Base-by-base conservation (phyloP, 1,139 yeast genomes). In the Debaryomycetaceae sp. region DNA sequence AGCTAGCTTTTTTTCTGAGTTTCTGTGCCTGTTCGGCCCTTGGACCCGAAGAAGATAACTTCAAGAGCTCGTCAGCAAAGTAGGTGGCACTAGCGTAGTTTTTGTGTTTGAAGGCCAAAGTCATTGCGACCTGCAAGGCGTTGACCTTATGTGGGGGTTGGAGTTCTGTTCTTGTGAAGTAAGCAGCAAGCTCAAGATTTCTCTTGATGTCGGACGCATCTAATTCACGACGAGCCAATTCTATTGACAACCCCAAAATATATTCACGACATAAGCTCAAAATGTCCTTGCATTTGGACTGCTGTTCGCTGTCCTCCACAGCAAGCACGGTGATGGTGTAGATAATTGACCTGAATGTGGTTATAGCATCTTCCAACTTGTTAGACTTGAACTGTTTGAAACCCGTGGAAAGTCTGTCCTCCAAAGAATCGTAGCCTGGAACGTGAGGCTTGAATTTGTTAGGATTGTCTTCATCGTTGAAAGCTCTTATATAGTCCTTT, bases 71-170 rank as follows among this genome's bases (percentile, higher is more conserved):
- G 33, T 79, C 75, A 1, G 99, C 99, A 73, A 95, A 95, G 60
- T 83, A 83, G 6, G 96, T 83, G 1, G 99, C 97, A 53, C 88
- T 81, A 6, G 91, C 86, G 68, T 69, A 91, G 68, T 95, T 93
- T 66, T 90, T 90, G 63, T 85, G 76, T 60, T 87, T 87, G 76
- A 87, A 89, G 34, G 95, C 82, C 69, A 88, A 95, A 42, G 87
- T 82, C 95, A 93, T 87, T 36, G 99, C 99, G 48, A 90, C 96
- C 63, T 89, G 95, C 57, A 90, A 76, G 8, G 99, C 97, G 60
- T 90, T 85, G 44, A 86, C 79, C 50, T 84, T 81, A 65, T 95
- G 99, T 6, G 85, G 84, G 39, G 87, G 83, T 55, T 87, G 90
- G 55, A 95, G 78, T 54, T 85, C 80, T 36, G 91, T 85, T 61